Evolutionary conservation across 371 early-diverging fungal genomes (phyloP).

Genomic region (Mucor saturninus): DNA sequence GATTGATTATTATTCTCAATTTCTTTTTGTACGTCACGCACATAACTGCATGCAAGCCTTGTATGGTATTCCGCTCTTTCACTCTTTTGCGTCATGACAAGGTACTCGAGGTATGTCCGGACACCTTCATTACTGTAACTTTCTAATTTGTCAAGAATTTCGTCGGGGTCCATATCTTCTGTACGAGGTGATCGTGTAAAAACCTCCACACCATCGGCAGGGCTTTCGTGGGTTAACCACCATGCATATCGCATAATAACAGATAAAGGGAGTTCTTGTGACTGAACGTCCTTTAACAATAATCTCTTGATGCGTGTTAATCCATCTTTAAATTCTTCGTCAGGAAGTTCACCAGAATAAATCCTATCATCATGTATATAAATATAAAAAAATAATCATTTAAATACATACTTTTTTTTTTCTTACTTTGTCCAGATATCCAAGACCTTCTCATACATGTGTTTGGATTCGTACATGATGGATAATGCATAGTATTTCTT

Average conservation of each 20-base stretch:
- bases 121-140: conserved; percentile 45
- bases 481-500: conserved; percentile 70
- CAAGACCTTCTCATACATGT: conserved; percentile 56
- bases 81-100: conserved; percentile 55
- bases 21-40: conserved; percentile 47
- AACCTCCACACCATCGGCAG: conserved; percentile 54
- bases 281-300: conserved; percentile 35
- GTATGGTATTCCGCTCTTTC: conserved; percentile 57
- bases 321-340: conserved; percentile 60
- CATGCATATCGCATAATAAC: conserved; percentile 63
- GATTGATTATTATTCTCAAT: conserved; percentile 21
- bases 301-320: conserved; percentile 52
- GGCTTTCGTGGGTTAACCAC: conserved; percentile 62
- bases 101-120: conserved; percentile 61
- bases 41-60: conserved; percentile 56
- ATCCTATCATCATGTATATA: conserved; percentile 40
- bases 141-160: conserved; percentile 52
- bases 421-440: conserved; percentile 73
- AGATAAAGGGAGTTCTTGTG: conserved; percentile 38
- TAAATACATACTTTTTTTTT: not conserved
- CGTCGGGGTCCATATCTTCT: conserved; percentile 57
- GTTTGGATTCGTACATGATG: conserved; percentile 63
- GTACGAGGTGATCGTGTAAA: conserved; percentile 56
- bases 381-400: not conserved
- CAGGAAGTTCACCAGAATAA: conserved; percentile 52